Evolutionary conservation across 345 rosid genomes (phyloP), one percentile per base, ranked within the genome.

Genomic region (Gossypium rotundifolium): DNA sequence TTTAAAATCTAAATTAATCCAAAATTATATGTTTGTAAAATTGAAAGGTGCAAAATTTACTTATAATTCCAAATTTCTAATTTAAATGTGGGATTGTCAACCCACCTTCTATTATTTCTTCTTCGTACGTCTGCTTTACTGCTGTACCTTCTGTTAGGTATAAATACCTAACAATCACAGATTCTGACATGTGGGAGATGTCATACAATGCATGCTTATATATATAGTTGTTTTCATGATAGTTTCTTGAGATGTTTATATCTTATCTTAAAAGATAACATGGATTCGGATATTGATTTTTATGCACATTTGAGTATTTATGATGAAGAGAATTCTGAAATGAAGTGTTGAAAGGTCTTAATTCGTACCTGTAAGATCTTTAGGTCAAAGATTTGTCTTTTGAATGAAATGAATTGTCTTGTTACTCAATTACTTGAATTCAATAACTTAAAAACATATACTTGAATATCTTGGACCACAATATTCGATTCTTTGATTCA

Each of bases 311-410:
- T 69, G 33, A 9, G 29, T 3, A 38, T 52, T 27, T 29, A 25
- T 13, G 33, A 58, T 11, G 60, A 9, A 23, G 11, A 44, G n/a
- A 3, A 48, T 44, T 65, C 14, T 40, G 20, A 33, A 42, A 44
- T 20, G 33, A 65, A 20, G 17, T 11, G 70, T 65, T 44, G 38
- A 75, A 62, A 74, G 84, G 71, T 75, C 80, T 61, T 20, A 3
- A 20, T 57, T 64, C 40, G 42, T 74, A 83, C 77, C 77, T 72
- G 71, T 70, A 75, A 78, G 82, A 86, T 86, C 87, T 83, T 75
- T 72, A 38, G 86, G 92, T 86, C 90, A 88, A 88, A 85, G 90
- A 86, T 86, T 88, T 69, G 64, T 78, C 65, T 62, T 81, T 82
- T 82, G 88, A 86, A 84, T 42, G 33, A 58, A 9, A 57, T 44